Conservation (phyloP, 257 asterid species). For the Knoxia roxburghii region DNA sequence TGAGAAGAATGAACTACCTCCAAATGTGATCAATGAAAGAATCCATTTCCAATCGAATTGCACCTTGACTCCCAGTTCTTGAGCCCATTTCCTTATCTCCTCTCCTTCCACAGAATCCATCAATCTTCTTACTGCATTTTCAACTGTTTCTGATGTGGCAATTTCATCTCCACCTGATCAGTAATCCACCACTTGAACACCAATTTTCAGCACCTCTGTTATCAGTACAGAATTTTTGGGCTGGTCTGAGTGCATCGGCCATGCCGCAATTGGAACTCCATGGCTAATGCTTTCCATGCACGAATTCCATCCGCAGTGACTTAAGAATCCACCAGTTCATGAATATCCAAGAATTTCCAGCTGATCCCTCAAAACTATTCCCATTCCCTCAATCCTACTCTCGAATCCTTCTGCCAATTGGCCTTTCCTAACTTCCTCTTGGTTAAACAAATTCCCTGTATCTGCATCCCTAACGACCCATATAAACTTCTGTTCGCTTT, state of each 20-base stretch:
- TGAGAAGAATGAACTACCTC: not conserved
- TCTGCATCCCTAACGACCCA: too few relatives aligned
- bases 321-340: slow-evolving; percentile 40
- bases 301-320: too few relatives aligned
- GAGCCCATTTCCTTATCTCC: slow-evolving; percentile 29
- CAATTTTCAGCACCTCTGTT: slow-evolving; percentile 28
- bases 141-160: too few relatives aligned
- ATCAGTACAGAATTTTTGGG: slow-evolving; percentile 32
- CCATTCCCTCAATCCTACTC: slow-evolving; percentile 23
- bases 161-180: too few relatives aligned
- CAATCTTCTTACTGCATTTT: too few relatives aligned
- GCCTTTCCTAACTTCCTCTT: slow-evolving; percentile 49
- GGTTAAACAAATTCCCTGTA: too few relatives aligned
- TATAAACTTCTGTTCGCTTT: slow-evolving; percentile 24
- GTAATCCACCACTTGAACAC: too few relatives aligned
- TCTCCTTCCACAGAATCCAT: slow-evolving; percentile 39
- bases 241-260: slow-evolving; percentile 65
- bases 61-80: slow-evolving; percentile 24
- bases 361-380: slow-evolving; percentile 39
- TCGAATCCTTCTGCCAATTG: slow-evolving; percentile 23
- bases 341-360: slow-evolving; percentile 37
- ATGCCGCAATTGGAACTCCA: slow-evolving; percentile 45
- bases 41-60: too few relatives aligned
- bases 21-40: slow-evolving; percentile 27
- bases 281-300: slow-evolving; percentile 43